phyloP scores from a whole-genome alignment of 129 eudicot genomes.

The Arctium lappa region DNA sequence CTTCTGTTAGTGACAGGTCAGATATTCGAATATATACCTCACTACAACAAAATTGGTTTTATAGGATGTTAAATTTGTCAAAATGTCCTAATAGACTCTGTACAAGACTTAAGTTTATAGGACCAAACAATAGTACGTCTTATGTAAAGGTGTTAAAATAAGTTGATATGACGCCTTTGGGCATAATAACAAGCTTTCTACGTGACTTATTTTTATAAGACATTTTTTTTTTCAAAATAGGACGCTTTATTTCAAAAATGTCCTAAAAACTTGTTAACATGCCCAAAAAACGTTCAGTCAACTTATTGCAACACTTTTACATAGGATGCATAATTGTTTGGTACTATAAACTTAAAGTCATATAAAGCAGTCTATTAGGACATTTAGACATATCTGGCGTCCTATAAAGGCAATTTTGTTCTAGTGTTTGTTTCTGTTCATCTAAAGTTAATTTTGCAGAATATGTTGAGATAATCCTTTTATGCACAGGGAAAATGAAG shows the following conservation, averaged over 20 bases:
- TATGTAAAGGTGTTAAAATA: no score
- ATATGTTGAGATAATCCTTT: slow-evolving; percentile 1
- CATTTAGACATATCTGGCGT: not conserved
- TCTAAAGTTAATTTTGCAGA: not conserved
- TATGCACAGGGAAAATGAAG: slow-evolving; percentile 54
- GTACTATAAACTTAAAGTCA: not conserved
- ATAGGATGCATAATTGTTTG: not conserved
- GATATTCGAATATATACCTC: not conserved
- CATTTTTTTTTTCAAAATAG: no score
- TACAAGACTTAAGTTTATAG: not conserved
- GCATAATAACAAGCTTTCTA: no score
- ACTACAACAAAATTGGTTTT: not conserved
- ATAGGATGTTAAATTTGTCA: not conserved
- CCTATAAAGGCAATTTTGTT: not conserved
- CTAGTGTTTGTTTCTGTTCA: not conserved
- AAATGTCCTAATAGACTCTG: not conserved
- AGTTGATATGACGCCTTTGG: no score
- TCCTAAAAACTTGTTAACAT: not conserved
- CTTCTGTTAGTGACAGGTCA: slow-evolving; percentile 45
- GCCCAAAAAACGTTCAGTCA: not conserved
- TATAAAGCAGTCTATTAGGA: not conserved
- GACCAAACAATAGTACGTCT: no score
- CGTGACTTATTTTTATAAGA: no score
- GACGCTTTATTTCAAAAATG: no score
- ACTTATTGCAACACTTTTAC: not conserved